phyloP scores from a whole-genome alignment of 805 yeast genomes.

The Phaffomyces opuntiae region DNA sequence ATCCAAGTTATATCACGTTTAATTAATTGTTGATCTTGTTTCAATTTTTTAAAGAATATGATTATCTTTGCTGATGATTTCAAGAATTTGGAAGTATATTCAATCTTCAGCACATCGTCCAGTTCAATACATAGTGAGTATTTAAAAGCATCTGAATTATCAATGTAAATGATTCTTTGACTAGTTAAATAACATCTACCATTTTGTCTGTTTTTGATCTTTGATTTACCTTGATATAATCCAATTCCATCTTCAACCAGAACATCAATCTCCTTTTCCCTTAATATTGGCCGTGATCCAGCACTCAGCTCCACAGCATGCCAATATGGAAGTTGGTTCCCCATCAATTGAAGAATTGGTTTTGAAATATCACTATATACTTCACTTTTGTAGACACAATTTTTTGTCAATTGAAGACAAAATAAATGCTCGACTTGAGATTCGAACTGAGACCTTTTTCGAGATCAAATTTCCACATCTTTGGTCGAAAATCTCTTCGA shows the following conservation, averaged over 20 bases:
- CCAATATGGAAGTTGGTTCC: slow-evolving; percentile 21
- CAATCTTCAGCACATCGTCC: slow-evolving; percentile 32
- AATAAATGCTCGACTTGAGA: too few relatives aligned
- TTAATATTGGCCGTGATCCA: slow-evolving; percentile 31
- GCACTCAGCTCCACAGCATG: slow-evolving; percentile 30
- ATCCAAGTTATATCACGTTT: slow-evolving; percentile 43
- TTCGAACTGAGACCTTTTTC: too few relatives aligned
- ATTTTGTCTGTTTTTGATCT: slow-evolving; percentile 54
- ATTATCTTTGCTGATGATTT: slow-evolving; percentile 76
- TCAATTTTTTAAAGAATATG: slow-evolving; percentile 26
- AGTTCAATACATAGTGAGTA: slow-evolving; percentile 44
- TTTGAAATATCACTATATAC: too few relatives aligned
- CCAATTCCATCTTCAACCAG: slow-evolving; percentile 56
- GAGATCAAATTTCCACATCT: neutral
- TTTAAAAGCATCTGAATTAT: slow-evolving; percentile 34
- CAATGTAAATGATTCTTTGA: slow-evolving; percentile 66
- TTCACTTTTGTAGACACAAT: neutral
- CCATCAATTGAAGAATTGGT: neutral
- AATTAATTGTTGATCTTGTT: neutral
- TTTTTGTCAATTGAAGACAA: too few relatives aligned
- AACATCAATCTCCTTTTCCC: slow-evolving; percentile 45
- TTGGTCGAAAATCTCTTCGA: too few relatives aligned
- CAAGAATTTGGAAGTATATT: slow-evolving; percentile 49
- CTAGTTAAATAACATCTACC: slow-evolving; percentile 80
- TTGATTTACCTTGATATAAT: slow-evolving; percentile 68